phyloP scores from a whole-genome alignment of 1,284 basidiomycete species.

The Trichosporon coremiiforme region DNA sequence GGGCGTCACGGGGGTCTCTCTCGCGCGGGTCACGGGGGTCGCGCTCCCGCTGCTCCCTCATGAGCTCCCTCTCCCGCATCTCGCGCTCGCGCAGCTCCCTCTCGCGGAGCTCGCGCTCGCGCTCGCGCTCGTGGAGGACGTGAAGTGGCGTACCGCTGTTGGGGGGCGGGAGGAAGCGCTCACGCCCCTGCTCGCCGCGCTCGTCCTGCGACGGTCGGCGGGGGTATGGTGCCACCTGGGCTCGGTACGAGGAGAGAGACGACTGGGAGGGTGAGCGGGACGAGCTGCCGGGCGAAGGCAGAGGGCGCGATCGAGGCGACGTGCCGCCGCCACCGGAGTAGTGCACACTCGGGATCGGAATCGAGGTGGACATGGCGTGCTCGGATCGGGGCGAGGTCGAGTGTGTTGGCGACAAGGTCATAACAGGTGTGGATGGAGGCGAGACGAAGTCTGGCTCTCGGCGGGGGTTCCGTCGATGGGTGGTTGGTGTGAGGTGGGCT shows the following conservation, averaged over 20 bases:
- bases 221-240: constrained; percentile 10
- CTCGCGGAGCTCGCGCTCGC: constrained; percentile 21
- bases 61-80: constrained; percentile 17
- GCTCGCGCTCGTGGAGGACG: constrained; percentile 28
- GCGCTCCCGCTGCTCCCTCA: constrained; percentile 19
- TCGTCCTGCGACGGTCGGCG: constrained; percentile 15
- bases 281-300: constrained; percentile 7
- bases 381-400: constrained; percentile 18
- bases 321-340: constrained; percentile 11
- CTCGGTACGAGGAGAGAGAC: constrained; percentile 15
- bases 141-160: constrained; percentile 28
- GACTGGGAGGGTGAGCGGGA: constrained; percentile 13
- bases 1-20: constrained; percentile 23
- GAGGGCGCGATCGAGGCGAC: constrained; percentile 4
- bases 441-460: neutral
- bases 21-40: constrained; percentile 24
- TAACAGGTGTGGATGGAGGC: neutral
- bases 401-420: constrained; percentile 20
- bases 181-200: neutral
- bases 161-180: constrained; percentile 30
- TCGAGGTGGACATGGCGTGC: constrained; percentile 26
- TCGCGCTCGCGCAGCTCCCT: constrained; percentile 9
- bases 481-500: neutral
- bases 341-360: constrained; percentile 28
- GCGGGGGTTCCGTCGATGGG: neutral